Conservation (phyloP, 1,284 basidiomycete genomes). For the Microstroma glucosiphilum region DNA sequence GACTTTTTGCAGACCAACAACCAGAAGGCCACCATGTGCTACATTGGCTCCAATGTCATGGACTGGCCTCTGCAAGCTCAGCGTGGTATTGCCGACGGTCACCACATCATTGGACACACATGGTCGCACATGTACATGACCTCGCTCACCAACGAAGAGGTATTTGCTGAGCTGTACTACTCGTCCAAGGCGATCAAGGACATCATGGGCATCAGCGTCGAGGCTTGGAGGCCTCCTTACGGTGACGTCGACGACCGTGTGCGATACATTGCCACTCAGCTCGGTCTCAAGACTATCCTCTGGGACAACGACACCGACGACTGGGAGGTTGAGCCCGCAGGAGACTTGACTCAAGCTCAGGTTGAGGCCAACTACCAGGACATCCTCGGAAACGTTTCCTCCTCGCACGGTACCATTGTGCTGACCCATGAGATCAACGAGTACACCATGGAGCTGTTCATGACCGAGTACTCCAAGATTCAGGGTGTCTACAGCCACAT, state of each 20-base stretch:
- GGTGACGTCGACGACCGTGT: slow-evolving; percentile 57
- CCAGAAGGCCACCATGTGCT: slow-evolving; percentile 29
- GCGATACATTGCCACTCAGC: slow-evolving; percentile 53
- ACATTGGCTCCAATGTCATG: slow-evolving; percentile 28
- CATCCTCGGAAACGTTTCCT: slow-evolving; percentile 18
- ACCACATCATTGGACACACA: slow-evolving; percentile 28
- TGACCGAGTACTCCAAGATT: slow-evolving; percentile 39
- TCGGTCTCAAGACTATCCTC: slow-evolving; percentile 54
- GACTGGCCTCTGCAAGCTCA: slow-evolving; percentile 20
- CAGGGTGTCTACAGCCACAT: slow-evolving; percentile 42
- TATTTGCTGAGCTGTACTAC: slow-evolving; percentile 58
- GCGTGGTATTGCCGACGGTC: slow-evolving; percentile 23
- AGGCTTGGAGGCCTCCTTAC: slow-evolving; percentile 52
- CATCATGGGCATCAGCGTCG: slow-evolving; percentile 54
- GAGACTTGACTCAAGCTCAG: slow-evolving; percentile 34
- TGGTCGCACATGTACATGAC: slow-evolving; percentile 29
- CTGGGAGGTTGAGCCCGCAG: slow-evolving; percentile 46
- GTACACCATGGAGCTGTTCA: slow-evolving; percentile 41
- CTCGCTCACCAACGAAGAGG: slow-evolving; percentile 25
- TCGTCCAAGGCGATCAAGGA: slow-evolving; percentile 54
- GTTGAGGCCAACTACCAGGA: slow-evolving; percentile 52
- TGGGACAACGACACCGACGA: slow-evolving; percentile 53
- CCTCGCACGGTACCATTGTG: slow-evolving; percentile 35
- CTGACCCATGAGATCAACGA: slow-evolving; percentile 47
- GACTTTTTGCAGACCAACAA: slow-evolving; percentile 22